Conservation (phyloP, 2,329 filamentous ascomycete genomes). For the Diaporthe sp. region DNA sequence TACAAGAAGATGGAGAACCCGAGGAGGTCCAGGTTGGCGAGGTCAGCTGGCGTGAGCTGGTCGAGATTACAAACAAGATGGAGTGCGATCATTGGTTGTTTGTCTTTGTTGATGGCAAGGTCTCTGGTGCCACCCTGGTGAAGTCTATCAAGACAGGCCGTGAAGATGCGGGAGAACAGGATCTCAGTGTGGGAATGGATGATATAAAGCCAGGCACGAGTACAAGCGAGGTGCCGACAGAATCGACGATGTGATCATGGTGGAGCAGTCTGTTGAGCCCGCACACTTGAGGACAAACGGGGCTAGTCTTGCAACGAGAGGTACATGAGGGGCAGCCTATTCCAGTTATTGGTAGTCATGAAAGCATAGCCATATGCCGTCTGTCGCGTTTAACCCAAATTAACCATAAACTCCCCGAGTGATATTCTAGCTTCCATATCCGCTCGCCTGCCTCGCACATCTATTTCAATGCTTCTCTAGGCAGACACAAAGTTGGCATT, state of each 20-base stretch:
- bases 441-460: neutral
- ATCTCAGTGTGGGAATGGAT: neutral
- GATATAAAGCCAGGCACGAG: neutral
- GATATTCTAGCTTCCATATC: neutral
- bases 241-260: neutral
- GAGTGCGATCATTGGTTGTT: neutral
- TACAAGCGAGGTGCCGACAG: neutral
- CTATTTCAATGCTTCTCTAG: neutral
- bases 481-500: neutral
- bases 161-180: neutral
- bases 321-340: no score
- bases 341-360: no score
- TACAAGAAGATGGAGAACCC: neutral
- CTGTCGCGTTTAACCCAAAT: neutral
- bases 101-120: neutral
- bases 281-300: no score
- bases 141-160: neutral
- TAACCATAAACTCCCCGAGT: neutral
- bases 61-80: neutral
- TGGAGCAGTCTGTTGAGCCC: no score
- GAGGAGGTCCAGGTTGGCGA: neutral
- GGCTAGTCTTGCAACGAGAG: no score
- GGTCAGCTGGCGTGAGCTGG: neutral
- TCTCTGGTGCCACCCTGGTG: rapidly evolving
- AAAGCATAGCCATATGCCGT: neutral